Percentiles rank a stretch among this genome's conserved stretches.
These are phyloP conservation scores for Viola odorata DNA, from an alignment of 345 rosid genomes.

Conservation along the genomic window DNA sequence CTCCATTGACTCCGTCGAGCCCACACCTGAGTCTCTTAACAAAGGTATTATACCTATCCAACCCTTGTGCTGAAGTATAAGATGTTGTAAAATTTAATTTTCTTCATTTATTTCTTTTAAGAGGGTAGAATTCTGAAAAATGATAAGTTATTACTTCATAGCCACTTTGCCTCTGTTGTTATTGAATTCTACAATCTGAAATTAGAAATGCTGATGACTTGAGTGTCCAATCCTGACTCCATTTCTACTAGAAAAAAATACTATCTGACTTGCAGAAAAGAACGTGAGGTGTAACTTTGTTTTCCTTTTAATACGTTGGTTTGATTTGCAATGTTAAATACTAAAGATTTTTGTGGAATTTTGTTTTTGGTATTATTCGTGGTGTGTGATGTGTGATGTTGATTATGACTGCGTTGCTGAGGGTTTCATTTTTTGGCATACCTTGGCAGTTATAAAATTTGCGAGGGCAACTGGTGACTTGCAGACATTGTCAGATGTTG, in stretches of 20 bases:
- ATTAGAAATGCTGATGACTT: too few relatives aligned
- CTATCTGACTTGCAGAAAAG: too few relatives aligned
- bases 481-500: slow-evolving; percentile 86
- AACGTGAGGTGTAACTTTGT: too few relatives aligned
- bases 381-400: not conserved
- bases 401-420: not conserved
- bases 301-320: not conserved
- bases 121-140: not conserved
- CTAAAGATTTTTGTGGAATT: not conserved
- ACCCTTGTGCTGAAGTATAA: too few relatives aligned
- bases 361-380: not conserved
- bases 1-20: slow-evolving; percentile 72
- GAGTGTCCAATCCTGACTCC: too few relatives aligned
- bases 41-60: slow-evolving; percentile 39
- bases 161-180: too few relatives aligned
- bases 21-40: slow-evolving; percentile 70
- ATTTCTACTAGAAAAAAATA: too few relatives aligned
- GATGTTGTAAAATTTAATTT: too few relatives aligned
- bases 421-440: not conserved
- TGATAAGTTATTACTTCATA: not conserved
- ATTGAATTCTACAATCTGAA: too few relatives aligned
- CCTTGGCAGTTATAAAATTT: slow-evolving; percentile 57
- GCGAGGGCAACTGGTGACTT: slow-evolving; percentile 88
- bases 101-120: too few relatives aligned
- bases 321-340: not conserved